These are phyloP conservation scores for Ligustrum vulgare DNA, from an alignment of 257 asterid species.

Conservation along the genomic window DNA sequence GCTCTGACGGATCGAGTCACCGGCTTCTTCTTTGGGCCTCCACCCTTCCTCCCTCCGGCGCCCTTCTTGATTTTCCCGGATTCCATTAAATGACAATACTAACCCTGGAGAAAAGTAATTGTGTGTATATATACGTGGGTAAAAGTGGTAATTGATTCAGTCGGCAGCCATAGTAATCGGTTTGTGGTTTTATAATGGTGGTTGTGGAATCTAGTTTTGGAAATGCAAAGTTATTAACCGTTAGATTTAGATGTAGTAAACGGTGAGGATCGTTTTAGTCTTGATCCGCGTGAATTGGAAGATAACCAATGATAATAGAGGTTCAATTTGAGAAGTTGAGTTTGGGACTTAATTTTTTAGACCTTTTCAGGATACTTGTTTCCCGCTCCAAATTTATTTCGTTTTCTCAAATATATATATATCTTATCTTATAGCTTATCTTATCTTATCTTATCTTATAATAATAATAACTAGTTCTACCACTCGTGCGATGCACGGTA, in stretches of 20 bases:
- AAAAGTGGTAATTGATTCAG: neutral
- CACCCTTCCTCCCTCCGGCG: constrained; percentile 46
- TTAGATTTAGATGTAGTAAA: constrained; percentile 23
- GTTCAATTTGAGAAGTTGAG: neutral
- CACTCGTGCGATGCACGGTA: too few species aligned
- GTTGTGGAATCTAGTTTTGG: constrained; percentile 12
- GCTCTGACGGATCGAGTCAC: constrained; percentile 48
- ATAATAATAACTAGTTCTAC: too few species aligned
- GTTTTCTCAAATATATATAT: too few species aligned
- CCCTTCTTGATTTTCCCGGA: constrained; percentile 42
- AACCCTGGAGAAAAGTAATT: neutral
- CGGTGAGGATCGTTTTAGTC: neutral
- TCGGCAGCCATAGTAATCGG: constrained; percentile 11
- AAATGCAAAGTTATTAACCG: constrained; percentile 8
- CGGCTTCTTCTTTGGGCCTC: constrained; percentile 51
- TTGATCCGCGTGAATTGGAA: constrained; percentile 23
- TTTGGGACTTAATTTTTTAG: neutral
- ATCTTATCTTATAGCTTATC: too few species aligned
- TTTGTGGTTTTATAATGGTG: constrained; percentile 25
- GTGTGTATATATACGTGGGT: neutral
- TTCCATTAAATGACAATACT: constrained; percentile 34
- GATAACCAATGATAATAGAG: constrained; percentile 26
- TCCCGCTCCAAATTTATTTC: constrained; percentile 25
- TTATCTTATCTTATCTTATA: too few species aligned
- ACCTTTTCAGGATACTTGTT: neutral